These are phyloP conservation scores for Penicillium soppii DNA, from an alignment of 495 filamentous ascomycete genomes.

Conservation along the genomic window DNA sequence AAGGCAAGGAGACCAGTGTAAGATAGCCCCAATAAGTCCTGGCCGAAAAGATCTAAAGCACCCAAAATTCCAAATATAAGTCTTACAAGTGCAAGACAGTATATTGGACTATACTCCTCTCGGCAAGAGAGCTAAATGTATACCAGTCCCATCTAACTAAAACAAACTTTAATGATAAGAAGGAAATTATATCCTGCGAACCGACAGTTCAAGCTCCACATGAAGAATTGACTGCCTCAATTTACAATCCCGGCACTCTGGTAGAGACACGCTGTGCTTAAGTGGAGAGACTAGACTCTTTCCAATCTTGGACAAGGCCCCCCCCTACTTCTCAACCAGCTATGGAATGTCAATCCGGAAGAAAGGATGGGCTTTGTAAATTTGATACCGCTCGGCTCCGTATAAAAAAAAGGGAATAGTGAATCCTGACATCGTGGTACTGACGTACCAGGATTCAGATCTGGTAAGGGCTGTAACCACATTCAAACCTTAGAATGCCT, in stretches of 20 bases:
- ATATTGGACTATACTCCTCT: not conserved
- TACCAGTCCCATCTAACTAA: not conserved
- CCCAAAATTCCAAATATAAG: too few species aligned
- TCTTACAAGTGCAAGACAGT: not conserved
- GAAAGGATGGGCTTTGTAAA: not conserved
- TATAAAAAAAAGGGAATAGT: too few species aligned
- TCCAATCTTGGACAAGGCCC: not conserved
- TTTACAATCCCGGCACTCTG: constrained; percentile 6
- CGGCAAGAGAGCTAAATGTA: constrained; percentile 4
- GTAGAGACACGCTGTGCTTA: constrained; percentile 10
- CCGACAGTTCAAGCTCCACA: constrained; percentile 4
- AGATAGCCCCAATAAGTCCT: too few species aligned
- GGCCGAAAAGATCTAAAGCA: too few species aligned
- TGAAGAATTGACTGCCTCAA: constrained; percentile 5
- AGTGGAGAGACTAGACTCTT: not conserved
- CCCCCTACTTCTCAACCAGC: not conserved
- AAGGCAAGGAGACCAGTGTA: too few species aligned
- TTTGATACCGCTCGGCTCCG: too few species aligned
- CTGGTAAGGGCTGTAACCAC: not conserved
- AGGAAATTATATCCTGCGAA: constrained; percentile 8
- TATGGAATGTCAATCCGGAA: too few species aligned
- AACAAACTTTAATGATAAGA: constrained; percentile 11
- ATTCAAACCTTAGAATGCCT: not conserved
- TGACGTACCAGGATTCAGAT: constrained; percentile 14
- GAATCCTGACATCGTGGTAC: constrained; percentile 5